Percentiles rank a stretch among this genome's conserved stretches.
Evolutionary conservation across 1,139 yeast species (phyloP).

Genomic region (Diutina sp.): DNA sequence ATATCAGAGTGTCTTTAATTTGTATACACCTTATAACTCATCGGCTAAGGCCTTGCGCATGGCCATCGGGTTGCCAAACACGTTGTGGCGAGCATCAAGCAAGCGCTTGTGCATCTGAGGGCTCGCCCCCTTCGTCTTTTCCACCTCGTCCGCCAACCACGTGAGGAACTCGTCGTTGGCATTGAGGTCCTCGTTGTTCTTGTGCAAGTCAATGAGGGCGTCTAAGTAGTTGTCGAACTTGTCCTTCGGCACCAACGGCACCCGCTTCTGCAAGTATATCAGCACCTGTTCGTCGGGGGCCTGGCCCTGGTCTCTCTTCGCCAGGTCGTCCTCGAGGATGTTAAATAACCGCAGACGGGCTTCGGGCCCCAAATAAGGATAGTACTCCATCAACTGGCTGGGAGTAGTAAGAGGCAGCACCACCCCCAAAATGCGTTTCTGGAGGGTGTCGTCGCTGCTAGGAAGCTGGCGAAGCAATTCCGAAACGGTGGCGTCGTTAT

Average conservation of each 20-base stretch:
- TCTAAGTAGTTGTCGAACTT: slow-evolving; percentile 32
- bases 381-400: slow-evolving; percentile 14
- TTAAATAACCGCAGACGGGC: slow-evolving; percentile 23
- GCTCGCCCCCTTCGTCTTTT: slow-evolving; percentile 18
- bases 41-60: slow-evolving; percentile 35
- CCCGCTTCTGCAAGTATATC: slow-evolving; percentile 15
- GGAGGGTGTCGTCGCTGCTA: slow-evolving; percentile 16
- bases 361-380: slow-evolving; percentile 15
- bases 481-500: background rate
- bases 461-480: background rate
- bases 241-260: slow-evolving; percentile 9
- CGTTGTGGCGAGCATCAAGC: slow-evolving; percentile 49
- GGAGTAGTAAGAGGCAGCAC: slow-evolving; percentile 26
- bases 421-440: slow-evolving; percentile 36
- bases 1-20: background rate
- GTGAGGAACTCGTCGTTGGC: slow-evolving; percentile 29
- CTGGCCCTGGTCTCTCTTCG: slow-evolving; percentile 8
- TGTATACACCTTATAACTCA: slow-evolving; percentile 28
- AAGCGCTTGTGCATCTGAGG: slow-evolving; percentile 30
- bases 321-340: slow-evolving; percentile 25
- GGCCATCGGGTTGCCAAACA: slow-evolving; percentile 75
- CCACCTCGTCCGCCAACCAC: slow-evolving; percentile 52
- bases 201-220: slow-evolving; percentile 26
- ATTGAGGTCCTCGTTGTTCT: slow-evolving; percentile 10
- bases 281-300: slow-evolving; percentile 15